Evolutionary conservation across 495 filamentous ascomycete species (phyloP).

Genomic region (Aspergillus bridgeri): DNA sequence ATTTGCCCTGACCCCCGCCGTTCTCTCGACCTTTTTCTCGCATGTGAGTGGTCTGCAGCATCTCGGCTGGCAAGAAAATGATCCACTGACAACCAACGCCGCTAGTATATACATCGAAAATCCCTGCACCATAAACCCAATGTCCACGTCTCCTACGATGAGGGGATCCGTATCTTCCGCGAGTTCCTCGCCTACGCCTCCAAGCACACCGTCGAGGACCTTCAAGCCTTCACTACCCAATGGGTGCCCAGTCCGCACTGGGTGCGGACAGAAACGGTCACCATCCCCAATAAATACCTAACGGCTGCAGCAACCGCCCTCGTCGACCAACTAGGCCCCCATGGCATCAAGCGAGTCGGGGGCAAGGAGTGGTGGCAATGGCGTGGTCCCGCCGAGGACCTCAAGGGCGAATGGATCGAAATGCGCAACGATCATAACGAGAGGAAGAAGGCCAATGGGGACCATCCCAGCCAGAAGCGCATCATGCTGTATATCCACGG

Average conservation of each 20-base stretch:
- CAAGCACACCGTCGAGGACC: slow-evolving; percentile 83
- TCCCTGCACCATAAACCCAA: slow-evolving; percentile 72
- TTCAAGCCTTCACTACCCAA: slow-evolving; percentile 86
- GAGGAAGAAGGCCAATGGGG: slow-evolving; percentile 49
- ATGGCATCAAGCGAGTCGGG: slow-evolving; percentile 70
- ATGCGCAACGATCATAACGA: slow-evolving; percentile 79
- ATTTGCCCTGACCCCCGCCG: slow-evolving; percentile 72
- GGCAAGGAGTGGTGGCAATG: slow-evolving; percentile 94
- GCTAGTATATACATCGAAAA: slow-evolving; percentile 78
- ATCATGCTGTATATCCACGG: slow-evolving; percentile 95
- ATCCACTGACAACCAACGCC: background rate
- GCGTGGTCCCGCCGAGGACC: slow-evolving; percentile 57
- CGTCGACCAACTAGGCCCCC: slow-evolving; percentile 66
- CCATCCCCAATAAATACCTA: slow-evolving; percentile 61
- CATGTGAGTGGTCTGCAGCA: slow-evolving; percentile 53
- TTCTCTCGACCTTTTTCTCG: slow-evolving; percentile 71
- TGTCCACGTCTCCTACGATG: slow-evolving; percentile 85
- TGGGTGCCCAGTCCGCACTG: slow-evolving; percentile 86
- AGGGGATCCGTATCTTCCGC: slow-evolving; percentile 85
- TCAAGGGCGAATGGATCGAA: slow-evolving; percentile 92
- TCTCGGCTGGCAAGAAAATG: background rate
- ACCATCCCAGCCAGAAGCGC: slow-evolving; percentile 51
- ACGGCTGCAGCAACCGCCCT: slow-evolving; percentile 59
- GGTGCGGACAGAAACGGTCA: slow-evolving; percentile 74
- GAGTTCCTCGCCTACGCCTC: slow-evolving; percentile 80